phyloP scores from a whole-genome alignment of 148 eudicot species.

The Dysphania ambrosioides region DNA sequence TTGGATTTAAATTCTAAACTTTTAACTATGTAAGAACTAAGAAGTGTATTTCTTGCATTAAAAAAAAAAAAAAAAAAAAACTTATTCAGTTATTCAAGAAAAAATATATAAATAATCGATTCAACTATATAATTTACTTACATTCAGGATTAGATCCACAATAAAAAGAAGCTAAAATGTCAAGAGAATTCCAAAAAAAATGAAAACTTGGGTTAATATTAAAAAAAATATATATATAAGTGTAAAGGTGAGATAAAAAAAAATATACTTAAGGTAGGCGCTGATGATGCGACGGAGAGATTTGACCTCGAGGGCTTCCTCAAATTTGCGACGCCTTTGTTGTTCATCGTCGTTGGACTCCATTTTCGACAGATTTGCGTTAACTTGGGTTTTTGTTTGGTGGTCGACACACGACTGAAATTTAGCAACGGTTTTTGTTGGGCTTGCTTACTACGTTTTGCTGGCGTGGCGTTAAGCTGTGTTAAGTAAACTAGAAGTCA shows the following conservation, averaged over 20 bases:
- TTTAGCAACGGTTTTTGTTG: not conserved
- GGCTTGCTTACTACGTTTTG: not conserved
- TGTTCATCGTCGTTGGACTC: conserved; percentile 37
- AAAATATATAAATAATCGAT: no score
- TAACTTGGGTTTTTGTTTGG: no score
- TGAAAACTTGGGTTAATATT: not conserved
- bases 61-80: no score
- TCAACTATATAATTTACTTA: no score
- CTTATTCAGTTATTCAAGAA: no score
- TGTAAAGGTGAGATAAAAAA: not conserved
- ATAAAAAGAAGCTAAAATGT: not conserved
- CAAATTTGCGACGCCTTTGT: conserved; percentile 44
- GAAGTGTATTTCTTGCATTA: no score
- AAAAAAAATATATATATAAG: not conserved
- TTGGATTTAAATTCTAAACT: no score
- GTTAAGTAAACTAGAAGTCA: no score
- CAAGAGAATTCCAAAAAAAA: not conserved
- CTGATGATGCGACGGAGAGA: conserved; percentile 80
- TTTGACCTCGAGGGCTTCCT: conserved; percentile 85
- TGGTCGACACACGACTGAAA: no score
- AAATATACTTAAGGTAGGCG: conserved; percentile 69
- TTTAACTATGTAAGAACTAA: no score
- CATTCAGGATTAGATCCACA: no score
- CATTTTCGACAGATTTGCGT: not conserved
- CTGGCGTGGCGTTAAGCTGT: no score